Percentiles rank a stretch among this genome's conserved stretches.
These are phyloP conservation scores for Coriolopsis trogii DNA, from an alignment of 1,284 basidiomycete species.

Conservation along the genomic window DNA sequence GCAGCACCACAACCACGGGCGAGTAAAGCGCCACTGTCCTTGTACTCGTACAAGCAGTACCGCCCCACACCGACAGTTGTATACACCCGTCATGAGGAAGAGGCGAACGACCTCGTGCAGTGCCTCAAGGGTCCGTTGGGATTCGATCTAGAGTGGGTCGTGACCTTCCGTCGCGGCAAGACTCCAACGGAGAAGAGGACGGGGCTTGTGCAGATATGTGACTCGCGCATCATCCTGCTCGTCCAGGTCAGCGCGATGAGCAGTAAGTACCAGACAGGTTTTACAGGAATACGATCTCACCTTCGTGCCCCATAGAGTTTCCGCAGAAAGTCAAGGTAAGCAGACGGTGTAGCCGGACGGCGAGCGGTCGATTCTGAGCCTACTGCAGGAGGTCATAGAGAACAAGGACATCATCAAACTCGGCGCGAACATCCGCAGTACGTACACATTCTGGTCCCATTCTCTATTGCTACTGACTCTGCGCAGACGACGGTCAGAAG, in stretches of 20 bases:
- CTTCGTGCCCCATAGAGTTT: conserved; percentile 33
- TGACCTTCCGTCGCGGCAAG: conserved; percentile 36
- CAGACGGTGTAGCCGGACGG: background rate
- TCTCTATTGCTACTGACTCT: background rate
- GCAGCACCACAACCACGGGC: background rate
- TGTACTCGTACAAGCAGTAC: conserved; percentile 47
- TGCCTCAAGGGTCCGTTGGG: conserved; percentile 51
- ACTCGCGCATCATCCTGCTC: conserved; percentile 50
- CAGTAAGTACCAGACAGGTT: conserved; percentile 38
- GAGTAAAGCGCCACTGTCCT: conserved; percentile 22
- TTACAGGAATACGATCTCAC: background rate
- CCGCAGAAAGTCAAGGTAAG: conserved; percentile 48
- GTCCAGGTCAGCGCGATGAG: conserved; percentile 60
- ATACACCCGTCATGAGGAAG: conserved; percentile 44
- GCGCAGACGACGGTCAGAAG: conserved; percentile 61
- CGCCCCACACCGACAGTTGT: conserved; percentile 39
- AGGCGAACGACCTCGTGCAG: conserved; percentile 46
- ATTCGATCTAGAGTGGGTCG: conserved; percentile 66
- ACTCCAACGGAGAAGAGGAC: conserved; percentile 39
- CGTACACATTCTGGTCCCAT: conserved; percentile 20
- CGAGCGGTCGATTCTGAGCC: background rate
- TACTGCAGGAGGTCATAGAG: conserved; percentile 53
- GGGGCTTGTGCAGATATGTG: conserved; percentile 58
- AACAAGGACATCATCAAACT: conserved; percentile 49
- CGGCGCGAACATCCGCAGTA: conserved; percentile 65